Evolutionary conservation across 805 yeast species (phyloP).

Genomic region (Sugiyamaella chiloensis): DNA sequence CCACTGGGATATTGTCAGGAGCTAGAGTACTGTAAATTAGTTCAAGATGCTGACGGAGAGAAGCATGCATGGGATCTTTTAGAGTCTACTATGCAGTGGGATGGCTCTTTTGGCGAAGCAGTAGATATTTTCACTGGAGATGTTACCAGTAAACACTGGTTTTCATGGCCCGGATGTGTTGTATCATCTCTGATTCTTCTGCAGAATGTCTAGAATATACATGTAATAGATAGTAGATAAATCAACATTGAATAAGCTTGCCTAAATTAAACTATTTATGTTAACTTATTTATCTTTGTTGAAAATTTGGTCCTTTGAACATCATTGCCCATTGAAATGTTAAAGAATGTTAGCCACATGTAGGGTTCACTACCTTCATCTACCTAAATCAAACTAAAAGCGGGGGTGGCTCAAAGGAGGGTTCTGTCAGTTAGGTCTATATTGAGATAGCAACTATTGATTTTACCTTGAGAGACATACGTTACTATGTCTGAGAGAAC

Average conservation of each 20-base stretch:
- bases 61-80: neutral
- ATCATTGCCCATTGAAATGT: too few species aligned
- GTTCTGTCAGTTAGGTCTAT: neutral
- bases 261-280: too few species aligned
- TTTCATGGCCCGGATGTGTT: slow-evolving; percentile 6
- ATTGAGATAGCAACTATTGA: neutral
- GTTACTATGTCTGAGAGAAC: neutral
- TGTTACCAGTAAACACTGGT: slow-evolving; percentile 9
- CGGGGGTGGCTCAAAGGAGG: neutral
- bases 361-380: too few species aligned
- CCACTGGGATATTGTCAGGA: slow-evolving; percentile 8
- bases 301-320: too few species aligned
- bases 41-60: slow-evolving; percentile 1
- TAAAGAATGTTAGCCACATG: too few species aligned
- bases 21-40: neutral
- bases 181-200: neutral
- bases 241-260: too few species aligned
- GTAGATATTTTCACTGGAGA: slow-evolving; percentile 4
- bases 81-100: slow-evolving; percentile 8
- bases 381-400: too few species aligned
- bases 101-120: slow-evolving; percentile 8
- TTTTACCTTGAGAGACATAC: neutral
- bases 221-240: too few species aligned
- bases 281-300: too few species aligned
- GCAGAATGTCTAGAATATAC: too few species aligned